Base-by-base conservation (phyloP, 2,329 filamentous ascomycete genomes). In the Lachnellula cervina region DNA sequence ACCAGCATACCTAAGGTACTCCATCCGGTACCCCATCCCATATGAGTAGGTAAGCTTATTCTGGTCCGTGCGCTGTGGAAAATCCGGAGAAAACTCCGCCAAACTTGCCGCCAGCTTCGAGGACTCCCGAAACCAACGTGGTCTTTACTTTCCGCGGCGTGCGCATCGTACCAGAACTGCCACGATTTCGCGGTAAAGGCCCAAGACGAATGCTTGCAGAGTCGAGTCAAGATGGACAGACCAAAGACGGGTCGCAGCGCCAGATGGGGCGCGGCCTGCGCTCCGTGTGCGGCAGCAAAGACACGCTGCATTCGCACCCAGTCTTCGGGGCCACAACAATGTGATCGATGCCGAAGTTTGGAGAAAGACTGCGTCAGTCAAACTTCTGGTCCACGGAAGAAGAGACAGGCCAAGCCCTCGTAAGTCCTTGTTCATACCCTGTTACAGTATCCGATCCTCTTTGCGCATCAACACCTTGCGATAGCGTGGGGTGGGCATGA, bases 341-440 rank as follows among this genome's bases (percentile, higher is more conserved):
- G 77, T 55, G 44, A 46, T 46, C 44, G 44, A 46, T 46, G 44
- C 44, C 44, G 44, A 46, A 70, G 78, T 14, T 66, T 80, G 5
- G 71, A 72, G 38, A 80, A 80, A 58, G 72, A 75, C 35, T 80
- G 78, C 57, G 67, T 71, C 0, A 70, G 69, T 11, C 77, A 80
- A 60, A 65, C 78, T 25, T 77, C 78, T 61, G 73, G 72, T 23
- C 76, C 76, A 3, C 72, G 78, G 32, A 80, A 80, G 66, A 80
- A 80, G 69, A 71, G 78, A 60, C 74, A 76, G 34, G 70, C 69
- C 35, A 79, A 76, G 56, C 75, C 76, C 34, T 80, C 77, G 78
- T 80, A 68, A 72, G 77, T 73, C 19, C n/a, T 35, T 46, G 19
- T 56, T 51, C 49, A 44, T 51, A 6, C 25, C 21, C 19, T 37